A percentile compares a stretch with the other conserved stretches of the same genome.
Evolutionary conservation across 1,284 basidiomycete genomes (phyloP).

Genomic region (Cryptococcus sp.): DNA sequence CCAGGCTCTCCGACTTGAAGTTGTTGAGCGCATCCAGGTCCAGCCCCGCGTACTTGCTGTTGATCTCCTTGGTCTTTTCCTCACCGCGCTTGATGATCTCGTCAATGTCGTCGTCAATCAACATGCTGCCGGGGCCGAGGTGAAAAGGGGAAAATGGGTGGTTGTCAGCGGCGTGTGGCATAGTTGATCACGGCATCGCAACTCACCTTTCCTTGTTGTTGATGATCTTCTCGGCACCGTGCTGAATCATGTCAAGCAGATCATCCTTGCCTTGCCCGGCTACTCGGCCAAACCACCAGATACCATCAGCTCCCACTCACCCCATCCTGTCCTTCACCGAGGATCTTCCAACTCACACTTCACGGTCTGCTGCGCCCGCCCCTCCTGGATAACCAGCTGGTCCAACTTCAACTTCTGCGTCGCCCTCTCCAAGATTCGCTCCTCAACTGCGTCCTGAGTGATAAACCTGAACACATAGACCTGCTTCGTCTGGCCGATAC

Average conservation of each 20-base stretch:
- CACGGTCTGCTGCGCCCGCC: slow-evolving; percentile 58
- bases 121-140: slow-evolving; percentile 56
- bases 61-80: slow-evolving; percentile 82
- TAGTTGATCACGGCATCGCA: slow-evolving; percentile 6
- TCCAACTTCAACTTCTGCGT: slow-evolving; percentile 95
- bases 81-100: slow-evolving; percentile 90
- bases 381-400: slow-evolving; percentile 97
- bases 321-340: not conserved
- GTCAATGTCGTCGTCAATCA: slow-evolving; percentile 91
- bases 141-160: not conserved
- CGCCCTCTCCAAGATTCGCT: slow-evolving; percentile 92
- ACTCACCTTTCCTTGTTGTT: slow-evolving; percentile 56
- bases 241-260: slow-evolving; percentile 95
- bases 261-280: slow-evolving; percentile 90
- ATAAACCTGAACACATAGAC: slow-evolving; percentile 98
- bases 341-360: slow-evolving; percentile 36
- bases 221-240: slow-evolving; percentile 96
- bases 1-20: slow-evolving; percentile 85
- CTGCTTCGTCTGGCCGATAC: slow-evolving; percentile 98
- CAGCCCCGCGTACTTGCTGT: slow-evolving; percentile 86
- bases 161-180: slow-evolving; percentile 5
- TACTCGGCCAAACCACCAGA: slow-evolving; percentile 24
- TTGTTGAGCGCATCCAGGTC: slow-evolving; percentile 94
- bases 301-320: not conserved
- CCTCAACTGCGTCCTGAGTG: slow-evolving; percentile 93